Base-by-base conservation (phyloP, 345 rosid genomes). In the Murraya paniculata region DNA sequence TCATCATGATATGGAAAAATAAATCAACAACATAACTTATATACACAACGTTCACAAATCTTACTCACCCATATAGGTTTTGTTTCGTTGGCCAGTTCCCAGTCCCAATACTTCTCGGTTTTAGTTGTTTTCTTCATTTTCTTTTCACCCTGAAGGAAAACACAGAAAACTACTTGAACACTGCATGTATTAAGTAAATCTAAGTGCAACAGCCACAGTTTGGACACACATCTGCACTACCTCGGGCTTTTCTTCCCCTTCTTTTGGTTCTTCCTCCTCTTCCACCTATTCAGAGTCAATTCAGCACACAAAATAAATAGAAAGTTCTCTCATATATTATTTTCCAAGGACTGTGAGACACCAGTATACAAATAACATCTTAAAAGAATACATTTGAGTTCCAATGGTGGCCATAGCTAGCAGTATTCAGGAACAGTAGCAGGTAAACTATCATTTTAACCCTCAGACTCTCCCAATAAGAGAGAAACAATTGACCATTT, bases 31-130 rank as follows among this genome's bases (percentile, higher is more conserved):
- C 7, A 50, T 22, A 75, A 28, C 14, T 21, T 31, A 30, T 45
- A 31, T 8, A 48, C 16, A 68, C 38, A 27, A 4, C 22, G 71
- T 16, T 33, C 50, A 50, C 9, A 21, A 65, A 71, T 65, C 33
- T 2, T 41, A 82, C 97, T 85, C 78, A 96, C 98, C 99, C 99
- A 96, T 80, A 96, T 82, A 1, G 99, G 99, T 84, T 96, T 94
- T 68, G 95, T 94, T 83, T 94, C 98, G 70, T 96, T 96, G 64
- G 94, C 92, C 77, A 96, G 88, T 83, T 94, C 99, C 97, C 95
- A 96, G 68, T 94, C 98, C 99, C 98, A 96, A 78, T 92, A 96
- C 86, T 92, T 94, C 88, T 94, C 99, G 50, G 97, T 92, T 87
- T 91, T 92, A 36, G 98, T 92, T 27, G 89, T 94, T 88, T 86